Evolutionary conservation across 257 asterid species (phyloP).

Genomic region (Nicotiana undulata): DNA sequence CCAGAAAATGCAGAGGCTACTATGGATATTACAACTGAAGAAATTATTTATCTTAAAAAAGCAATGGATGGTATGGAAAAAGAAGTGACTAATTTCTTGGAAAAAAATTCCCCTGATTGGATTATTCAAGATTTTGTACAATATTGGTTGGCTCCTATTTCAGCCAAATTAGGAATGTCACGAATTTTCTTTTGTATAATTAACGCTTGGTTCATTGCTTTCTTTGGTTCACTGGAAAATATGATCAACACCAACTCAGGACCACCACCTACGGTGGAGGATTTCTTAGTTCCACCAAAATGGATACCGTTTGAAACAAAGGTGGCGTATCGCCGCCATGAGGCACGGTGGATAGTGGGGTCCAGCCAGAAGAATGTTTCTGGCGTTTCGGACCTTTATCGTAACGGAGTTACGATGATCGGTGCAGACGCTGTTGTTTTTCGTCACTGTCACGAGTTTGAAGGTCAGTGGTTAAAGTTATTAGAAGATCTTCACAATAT

Average conservation of each 20-base stretch:
- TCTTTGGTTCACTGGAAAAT: conserved; percentile 1
- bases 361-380: conserved; percentile 14
- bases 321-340: conserved; percentile 8
- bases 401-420: not conserved
- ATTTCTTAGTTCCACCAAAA: conserved; percentile 12
- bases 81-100: conserved; percentile 8
- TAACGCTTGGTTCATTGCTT: not conserved
- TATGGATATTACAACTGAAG: not conserved
- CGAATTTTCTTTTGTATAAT: conserved; percentile 6
- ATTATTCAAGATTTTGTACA: conserved; percentile 15
- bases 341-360: conserved; percentile 9
- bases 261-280: conserved; percentile 17
- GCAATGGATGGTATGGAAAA: conserved; percentile 23
- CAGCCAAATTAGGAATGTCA: conserved; percentile 1
- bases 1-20: too few relatives aligned
- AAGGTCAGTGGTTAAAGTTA: not conserved
- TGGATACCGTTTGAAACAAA: conserved; percentile 28
- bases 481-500: not conserved
- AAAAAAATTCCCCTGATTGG: conserved; percentile 21
- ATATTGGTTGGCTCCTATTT: conserved; percentile 22
- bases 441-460: conserved; percentile 13
- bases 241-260: not conserved
- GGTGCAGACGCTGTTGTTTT: not conserved
- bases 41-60: conserved; percentile 24
- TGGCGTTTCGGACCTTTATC: not conserved